Conservation (phyloP, 129 eudicot species). For the Centaurea solstitialis region DNA sequence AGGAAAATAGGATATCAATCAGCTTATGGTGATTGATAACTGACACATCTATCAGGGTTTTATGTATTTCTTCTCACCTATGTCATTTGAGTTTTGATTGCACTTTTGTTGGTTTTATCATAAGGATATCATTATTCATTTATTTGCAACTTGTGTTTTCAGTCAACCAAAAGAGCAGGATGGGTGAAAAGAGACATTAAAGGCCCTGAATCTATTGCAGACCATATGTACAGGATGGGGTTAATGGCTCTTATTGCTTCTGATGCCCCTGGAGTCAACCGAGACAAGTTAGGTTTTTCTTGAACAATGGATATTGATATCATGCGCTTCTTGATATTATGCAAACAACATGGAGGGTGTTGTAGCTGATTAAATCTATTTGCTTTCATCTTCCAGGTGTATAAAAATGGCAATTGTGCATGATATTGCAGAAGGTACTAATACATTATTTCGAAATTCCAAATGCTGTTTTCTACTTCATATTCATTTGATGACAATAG, state of each 20-base stretch:
- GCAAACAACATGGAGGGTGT: neutral
- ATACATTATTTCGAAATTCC: neutral
- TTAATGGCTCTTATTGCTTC: conserved; percentile 85
- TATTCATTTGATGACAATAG: neutral
- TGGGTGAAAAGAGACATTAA: conserved; percentile 77
- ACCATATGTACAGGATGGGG: conserved; percentile 98
- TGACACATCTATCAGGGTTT: neutral
- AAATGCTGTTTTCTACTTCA: neutral
- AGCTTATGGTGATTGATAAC: neutral
- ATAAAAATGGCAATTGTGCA: conserved; percentile 96
- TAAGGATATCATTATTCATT: neutral
- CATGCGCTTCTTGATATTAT: neutral
- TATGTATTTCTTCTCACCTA: neutral
- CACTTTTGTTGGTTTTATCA: neutral
- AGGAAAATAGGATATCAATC: neutral
- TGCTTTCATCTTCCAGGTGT: conserved; percentile 56
- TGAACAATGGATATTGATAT: conserved; percentile 1
- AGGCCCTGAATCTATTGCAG: conserved; percentile 91
- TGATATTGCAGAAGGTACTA: conserved; percentile 93
- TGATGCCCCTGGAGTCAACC: conserved; percentile 82
- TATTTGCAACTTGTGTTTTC: conserved; percentile 15
- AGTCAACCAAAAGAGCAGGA: conserved; percentile 97
- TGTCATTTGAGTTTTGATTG: neutral
- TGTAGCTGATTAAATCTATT: neutral
- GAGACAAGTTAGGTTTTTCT: conserved; percentile 64